phyloP scores from a whole-genome alignment of 352 stramenopile species.

The Sclerospora graminicola region DNA sequence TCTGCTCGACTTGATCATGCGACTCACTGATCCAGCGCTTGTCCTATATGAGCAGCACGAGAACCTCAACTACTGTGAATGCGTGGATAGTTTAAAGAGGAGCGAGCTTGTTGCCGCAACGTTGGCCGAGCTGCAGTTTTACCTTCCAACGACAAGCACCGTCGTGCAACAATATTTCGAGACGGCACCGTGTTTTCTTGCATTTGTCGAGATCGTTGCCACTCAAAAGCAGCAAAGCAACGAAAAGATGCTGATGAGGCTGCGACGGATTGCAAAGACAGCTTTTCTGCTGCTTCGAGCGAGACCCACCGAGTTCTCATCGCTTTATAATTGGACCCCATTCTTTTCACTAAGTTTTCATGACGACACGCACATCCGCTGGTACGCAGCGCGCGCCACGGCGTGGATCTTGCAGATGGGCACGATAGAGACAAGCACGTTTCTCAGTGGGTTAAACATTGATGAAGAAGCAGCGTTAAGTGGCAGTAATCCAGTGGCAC shows the following conservation, averaged over 20 bases:
- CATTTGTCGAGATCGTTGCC: constrained; percentile 42
- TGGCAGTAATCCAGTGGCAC: constrained; percentile 21
- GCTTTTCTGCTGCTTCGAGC: constrained; percentile 44
- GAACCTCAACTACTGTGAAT: constrained; percentile 12
- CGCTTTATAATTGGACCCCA: constrained; percentile 73
- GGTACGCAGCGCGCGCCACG: constrained; percentile 51
- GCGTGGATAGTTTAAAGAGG: constrained; percentile 35
- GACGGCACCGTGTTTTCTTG: constrained; percentile 64
- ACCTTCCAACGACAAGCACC: constrained; percentile 41
- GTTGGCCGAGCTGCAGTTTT: constrained; percentile 41
- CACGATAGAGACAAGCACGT: constrained; percentile 51
- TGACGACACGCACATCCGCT: constrained; percentile 41
- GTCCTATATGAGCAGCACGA: constrained; percentile 29
- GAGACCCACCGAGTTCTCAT: constrained; percentile 37
- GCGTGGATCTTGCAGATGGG: constrained; percentile 56
- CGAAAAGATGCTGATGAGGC: constrained; percentile 20
- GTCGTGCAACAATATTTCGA: constrained; percentile 57
- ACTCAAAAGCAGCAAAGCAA: constrained; percentile 28
- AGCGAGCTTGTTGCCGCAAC: constrained; percentile 43
- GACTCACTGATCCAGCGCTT: constrained; percentile 40
- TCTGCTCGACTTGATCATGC: constrained; percentile 54
- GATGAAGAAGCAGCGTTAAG: constrained; percentile 36
- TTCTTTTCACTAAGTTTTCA: constrained; percentile 79
- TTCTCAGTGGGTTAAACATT: constrained; percentile 42
- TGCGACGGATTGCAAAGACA: constrained; percentile 47